Evolutionary conservation across 805 yeast genomes (phyloP), one percentile per base, ranked within the genome.

Genomic region (Yarrowia osloensis): DNA sequence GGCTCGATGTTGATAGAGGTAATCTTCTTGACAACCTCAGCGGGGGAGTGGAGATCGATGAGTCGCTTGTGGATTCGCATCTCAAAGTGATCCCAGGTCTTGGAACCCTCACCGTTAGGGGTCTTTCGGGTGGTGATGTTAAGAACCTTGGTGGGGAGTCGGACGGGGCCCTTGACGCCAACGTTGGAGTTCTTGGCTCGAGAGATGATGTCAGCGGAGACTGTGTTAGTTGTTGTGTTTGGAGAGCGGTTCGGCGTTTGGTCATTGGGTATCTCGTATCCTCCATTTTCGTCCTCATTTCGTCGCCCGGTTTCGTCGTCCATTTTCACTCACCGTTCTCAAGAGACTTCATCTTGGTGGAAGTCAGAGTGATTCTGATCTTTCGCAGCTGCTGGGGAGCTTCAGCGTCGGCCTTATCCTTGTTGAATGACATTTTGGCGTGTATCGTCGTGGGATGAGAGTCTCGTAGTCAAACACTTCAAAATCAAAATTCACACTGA

Each of bases 31-130:
- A 94, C 97, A 75, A 87, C 82, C 73, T 86, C 84, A 79, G 97
- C 91, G 83, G 98, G 97, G 74, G 98, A 97, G 84, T 90, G 94
- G 82, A 95, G 88, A 86, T 93, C 97, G 80, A 95, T 91, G 83
- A 91, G 89, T 86, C 99, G 93, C 96, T 95, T 95, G 97, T 95
- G 99, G 88, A 95, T 92, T 90, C 98, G 94, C 97, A 95, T 90
- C 88, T 95, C 99, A 84, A 88, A 95, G 78, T 96, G 86, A 82
- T 95, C 99, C 98, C 98, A 95, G 79, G 99, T 95, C 94, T 95
- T 95, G 77, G 99, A 95, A 95, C 99, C 99, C 87, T 95, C 98
- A 95, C 99, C 99, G 84, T 96, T 96, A 80, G 99, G 99, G 81
- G 99, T 90, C 93, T 95, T 95, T 91, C 99, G 92, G 90, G 99